These are phyloP conservation scores for Hordeum pubiflorum DNA, from an alignment of 202 grass and related monocot species.

Conservation along the genomic window DNA sequence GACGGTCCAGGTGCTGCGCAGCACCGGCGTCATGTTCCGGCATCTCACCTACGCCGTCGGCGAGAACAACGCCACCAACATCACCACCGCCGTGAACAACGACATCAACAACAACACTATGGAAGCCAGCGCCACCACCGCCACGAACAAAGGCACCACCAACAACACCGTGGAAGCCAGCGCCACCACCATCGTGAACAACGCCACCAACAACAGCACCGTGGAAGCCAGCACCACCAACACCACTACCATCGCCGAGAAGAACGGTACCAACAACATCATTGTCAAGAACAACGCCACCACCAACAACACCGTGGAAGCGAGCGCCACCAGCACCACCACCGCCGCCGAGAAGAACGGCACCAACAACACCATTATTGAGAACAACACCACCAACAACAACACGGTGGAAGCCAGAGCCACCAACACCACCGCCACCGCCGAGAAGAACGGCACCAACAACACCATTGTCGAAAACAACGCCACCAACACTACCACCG, in stretches of 20 bases:
- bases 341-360: not conserved
- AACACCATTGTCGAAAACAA: not conserved
- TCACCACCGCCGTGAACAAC: not conserved
- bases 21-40: constrained; percentile 50
- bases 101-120: no score
- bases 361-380: not conserved
- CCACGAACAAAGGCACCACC: no score
- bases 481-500: not conserved
- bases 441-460: not conserved
- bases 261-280: no score
- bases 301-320: no score
- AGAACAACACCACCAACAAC: not conserved
- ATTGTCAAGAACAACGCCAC: no score
- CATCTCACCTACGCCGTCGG: constrained; percentile 41
- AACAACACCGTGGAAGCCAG: no score
- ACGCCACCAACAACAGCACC: constrained; percentile 22
- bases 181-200: not conserved
- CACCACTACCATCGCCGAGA: no score
- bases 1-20: constrained; percentile 24
- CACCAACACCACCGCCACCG: not conserved
- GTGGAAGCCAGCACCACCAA: no score
- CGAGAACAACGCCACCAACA: constrained; percentile 46
- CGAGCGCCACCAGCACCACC: constrained; percentile 30
- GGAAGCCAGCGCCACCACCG: not conserved
- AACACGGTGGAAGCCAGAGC: not conserved